Conservation (phyloP, 306 rosid species). For the Prunus fruticosa region DNA sequence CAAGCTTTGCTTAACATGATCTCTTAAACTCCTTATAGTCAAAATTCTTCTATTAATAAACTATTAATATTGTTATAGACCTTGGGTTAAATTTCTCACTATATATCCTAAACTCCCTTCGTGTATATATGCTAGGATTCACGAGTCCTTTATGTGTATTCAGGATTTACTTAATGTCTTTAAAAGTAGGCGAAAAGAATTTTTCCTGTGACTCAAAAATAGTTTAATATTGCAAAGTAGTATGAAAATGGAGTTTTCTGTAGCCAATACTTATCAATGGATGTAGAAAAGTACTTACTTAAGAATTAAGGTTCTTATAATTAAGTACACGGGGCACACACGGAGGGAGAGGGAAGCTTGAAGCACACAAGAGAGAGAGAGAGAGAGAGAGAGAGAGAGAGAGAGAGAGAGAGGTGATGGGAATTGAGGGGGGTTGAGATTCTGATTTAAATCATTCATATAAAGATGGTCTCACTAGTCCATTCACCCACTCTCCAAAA, state of each 20-base stretch:
- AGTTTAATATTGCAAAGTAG: too few species aligned
- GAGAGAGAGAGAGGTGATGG: slow-evolving; percentile 27
- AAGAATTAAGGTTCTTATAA: slow-evolving; percentile 37
- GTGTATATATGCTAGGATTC: too few species aligned
- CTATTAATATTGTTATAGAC: too few species aligned
- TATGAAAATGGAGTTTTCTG: neutral
- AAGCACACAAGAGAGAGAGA: slow-evolving; percentile 25
- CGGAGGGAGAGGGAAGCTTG: slow-evolving; percentile 55
- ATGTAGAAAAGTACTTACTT: slow-evolving; percentile 23
- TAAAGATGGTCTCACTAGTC: slow-evolving; percentile 42
- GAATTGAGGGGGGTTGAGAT: slow-evolving; percentile 34
- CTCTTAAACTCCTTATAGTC: neutral
- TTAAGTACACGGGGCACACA: slow-evolving; percentile 42
- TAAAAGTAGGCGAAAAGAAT: too few species aligned
- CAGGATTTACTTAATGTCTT: too few species aligned
- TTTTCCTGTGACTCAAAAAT: too few species aligned
- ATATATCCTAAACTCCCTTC: too few species aligned
- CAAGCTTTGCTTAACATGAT: neutral
- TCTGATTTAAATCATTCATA: slow-evolving; percentile 41
- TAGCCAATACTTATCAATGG: neutral
- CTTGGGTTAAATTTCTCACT: too few species aligned
- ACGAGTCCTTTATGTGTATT: too few species aligned
- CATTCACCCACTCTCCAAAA: slow-evolving; percentile 44
- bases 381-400: slow-evolving; percentile 13
- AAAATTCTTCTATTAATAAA: neutral